phyloP scores from a whole-genome alignment of 2,329 filamentous ascomycete species.

The Aspergillus fischeri region DNA sequence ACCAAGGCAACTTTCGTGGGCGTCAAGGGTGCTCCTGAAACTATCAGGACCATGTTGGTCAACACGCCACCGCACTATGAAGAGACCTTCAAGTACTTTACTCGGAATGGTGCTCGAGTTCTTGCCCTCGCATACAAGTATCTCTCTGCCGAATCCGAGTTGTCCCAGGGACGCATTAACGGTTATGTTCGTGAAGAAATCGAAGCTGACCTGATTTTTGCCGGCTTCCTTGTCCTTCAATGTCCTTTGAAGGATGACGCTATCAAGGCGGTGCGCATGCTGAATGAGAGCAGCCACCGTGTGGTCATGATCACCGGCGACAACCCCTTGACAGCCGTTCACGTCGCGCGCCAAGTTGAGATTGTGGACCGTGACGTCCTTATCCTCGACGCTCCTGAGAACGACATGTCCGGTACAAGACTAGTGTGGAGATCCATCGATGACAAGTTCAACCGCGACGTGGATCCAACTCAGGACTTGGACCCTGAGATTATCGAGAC shows the following conservation, averaged over 20 bases:
- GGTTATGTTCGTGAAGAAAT: conserved; percentile 91
- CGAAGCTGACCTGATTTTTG: conserved; percentile 78
- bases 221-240: conserved; percentile 91
- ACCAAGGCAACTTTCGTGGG: conserved; percentile 83
- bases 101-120: conserved; percentile 89
- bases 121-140: conserved; percentile 93
- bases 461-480: conserved; percentile 76
- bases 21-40: conserved; percentile 96
- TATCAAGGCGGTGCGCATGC: conserved; percentile 87
- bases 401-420: conserved; percentile 73
- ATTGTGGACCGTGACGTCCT: conserved; percentile 95
- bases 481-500: conserved; percentile 73
- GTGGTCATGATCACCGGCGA: conserved; percentile 99
- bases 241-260: conserved; percentile 96
- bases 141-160: conserved; percentile 73
- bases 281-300: conserved; percentile 97
- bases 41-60: conserved; percentile 88
- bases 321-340: conserved; percentile 92
- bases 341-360: conserved; percentile 92
- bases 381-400: conserved; percentile 90
- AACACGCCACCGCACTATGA: conserved; percentile 83
- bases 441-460: conserved; percentile 78
- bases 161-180: conserved; percentile 82
- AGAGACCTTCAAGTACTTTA: conserved; percentile 98
- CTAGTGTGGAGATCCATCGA: conserved; percentile 95